These are phyloP conservation scores for Arabis alpina DNA, from an alignment of 345 rosid genomes.

Conservation along the genomic window DNA sequence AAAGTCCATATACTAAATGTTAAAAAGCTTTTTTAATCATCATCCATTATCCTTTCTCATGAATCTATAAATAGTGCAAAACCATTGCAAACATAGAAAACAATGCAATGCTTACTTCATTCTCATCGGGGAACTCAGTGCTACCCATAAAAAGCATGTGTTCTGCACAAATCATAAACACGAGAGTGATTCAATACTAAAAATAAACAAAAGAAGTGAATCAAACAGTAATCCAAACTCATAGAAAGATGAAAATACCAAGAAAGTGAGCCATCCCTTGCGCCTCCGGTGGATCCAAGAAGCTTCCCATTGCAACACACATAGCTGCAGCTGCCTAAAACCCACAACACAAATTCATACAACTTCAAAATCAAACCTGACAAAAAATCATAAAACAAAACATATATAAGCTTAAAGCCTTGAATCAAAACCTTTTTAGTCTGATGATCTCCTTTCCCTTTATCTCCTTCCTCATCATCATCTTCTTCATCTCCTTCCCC, in stretches of 20 bases:
- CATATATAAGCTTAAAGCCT: neutral
- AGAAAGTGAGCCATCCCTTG: conserved; percentile 98
- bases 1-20: neutral
- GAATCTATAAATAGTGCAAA: conserved; percentile 2
- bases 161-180: conserved; percentile 49
- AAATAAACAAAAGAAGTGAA: neutral
- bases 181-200: conserved; percentile 5
- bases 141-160: conserved; percentile 99
- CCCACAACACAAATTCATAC: neutral
- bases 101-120: conserved; percentile 69
- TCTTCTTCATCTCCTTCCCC: conserved; percentile 36
- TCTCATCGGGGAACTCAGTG: conserved; percentile 87
- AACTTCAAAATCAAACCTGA: conserved; percentile 1
- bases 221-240: conserved; percentile 18
- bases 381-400: neutral
- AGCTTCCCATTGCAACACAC: conserved; percentile 98
- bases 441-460: conserved; percentile 52
- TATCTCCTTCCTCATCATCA: conserved; percentile 34
- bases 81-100: conserved; percentile 15
- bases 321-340: conserved; percentile 97
- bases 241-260: conserved; percentile 51
- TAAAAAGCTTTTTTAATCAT: conserved; percentile 3
- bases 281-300: conserved; percentile 92
- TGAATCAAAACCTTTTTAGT: conserved; percentile 63
- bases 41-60: conserved; percentile 19